Evolutionary conservation across 352 stramenopile species (phyloP), one percentile per base, ranked within the genome.

Genomic region (Labyrinthula sp.): DNA sequence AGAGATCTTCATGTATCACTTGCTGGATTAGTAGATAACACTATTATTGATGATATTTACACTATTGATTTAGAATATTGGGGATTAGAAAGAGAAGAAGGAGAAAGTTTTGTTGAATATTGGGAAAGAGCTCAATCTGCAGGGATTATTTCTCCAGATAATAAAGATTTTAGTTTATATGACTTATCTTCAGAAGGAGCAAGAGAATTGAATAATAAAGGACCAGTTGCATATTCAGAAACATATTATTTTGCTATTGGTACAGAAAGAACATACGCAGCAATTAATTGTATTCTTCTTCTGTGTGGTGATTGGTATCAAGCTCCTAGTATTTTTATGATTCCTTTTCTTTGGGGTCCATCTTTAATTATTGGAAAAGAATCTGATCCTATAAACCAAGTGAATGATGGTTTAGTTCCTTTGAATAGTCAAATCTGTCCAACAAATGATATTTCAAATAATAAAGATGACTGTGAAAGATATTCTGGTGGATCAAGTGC

Each of bases 111-210:
- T n/a, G 17, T 3, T 3, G 31, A 57, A 25, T 38, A 99, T 77
- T 38, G 96, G 85, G 14, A 99, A 67, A 57, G 95, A 82, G 21
- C 88, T 88, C 60, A 92, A 87, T 39, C 88, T 6, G 10, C 3
- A 10, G 7, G 4, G 24, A 12, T 45, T 12, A 34, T 40, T 14
- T 24, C 21, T 2, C 6, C 18, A n/a, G 37, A 18, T 1, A 22
- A 34, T 12, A n/a, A 12, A 5, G 37, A 45, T 14, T 18, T 45
- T 3, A 27, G 24, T n/a, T 27, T 27, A 5, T 38, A 38, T 20
- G 31, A 38, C 31, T 20, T 38, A 3, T 23, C 3, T 3, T 20
- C 31, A 20, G 31, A 15, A 3, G 31, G 31, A 15, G 3, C 31
- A 3, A 3, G 3, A 3, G 31, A 38, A 20, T 20, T 38, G 3